Conservation (phyloP, 495 filamentous ascomycete species). For the Immersiella caudata region DNA sequence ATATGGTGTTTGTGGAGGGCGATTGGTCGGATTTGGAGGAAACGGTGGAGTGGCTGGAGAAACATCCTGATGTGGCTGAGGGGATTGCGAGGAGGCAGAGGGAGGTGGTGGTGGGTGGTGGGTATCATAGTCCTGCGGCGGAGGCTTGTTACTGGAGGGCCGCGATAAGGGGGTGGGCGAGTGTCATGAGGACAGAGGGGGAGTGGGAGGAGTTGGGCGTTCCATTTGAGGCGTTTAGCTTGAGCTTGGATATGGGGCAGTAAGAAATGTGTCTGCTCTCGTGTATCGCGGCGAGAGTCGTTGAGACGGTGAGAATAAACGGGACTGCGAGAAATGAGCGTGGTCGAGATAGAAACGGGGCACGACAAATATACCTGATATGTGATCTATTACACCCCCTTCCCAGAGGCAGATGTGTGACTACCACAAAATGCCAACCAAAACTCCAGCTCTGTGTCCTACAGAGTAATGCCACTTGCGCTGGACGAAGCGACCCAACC, state of each 20-base stretch:
- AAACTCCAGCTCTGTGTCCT: slow-evolving; percentile 3
- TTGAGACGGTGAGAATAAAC: background rate
- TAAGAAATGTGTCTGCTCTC: too few relatives aligned
- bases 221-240: slow-evolving; percentile 46
- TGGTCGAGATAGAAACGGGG: background rate
- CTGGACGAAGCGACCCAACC: background rate
- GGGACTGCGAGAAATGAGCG: background rate
- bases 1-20: slow-evolving; percentile 55
- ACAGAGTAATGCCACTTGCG: background rate
- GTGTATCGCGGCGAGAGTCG: too few relatives aligned
- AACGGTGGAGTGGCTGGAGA: slow-evolving; percentile 47
- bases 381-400: background rate
- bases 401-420: background rate
- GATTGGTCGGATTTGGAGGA: slow-evolving; percentile 57
- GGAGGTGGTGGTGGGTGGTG: slow-evolving; percentile 45
- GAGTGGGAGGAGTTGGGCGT: slow-evolving; percentile 40
- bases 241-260: background rate
- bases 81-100: slow-evolving; percentile 54
- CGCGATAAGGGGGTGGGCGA: slow-evolving; percentile 51
- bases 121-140: slow-evolving; percentile 54
- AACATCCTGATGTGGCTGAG: slow-evolving; percentile 47
- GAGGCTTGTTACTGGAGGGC: slow-evolving; percentile 59
- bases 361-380: background rate
- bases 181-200: slow-evolving; percentile 41
- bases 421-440: background rate